Base-by-base conservation (phyloP, 805 yeast species). In the Candida ulmi region DNA sequence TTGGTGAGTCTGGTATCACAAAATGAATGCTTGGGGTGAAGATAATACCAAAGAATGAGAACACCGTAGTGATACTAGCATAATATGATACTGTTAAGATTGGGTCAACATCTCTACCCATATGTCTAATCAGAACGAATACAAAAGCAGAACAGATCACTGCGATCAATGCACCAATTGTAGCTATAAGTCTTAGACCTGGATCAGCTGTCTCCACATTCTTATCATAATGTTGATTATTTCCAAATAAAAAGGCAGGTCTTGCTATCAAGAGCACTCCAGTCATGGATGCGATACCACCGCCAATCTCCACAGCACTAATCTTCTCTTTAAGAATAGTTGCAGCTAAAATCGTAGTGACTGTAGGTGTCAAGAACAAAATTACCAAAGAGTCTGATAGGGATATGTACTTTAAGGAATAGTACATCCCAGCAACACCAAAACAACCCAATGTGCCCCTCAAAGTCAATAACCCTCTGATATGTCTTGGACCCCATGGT, bases 201-300 rank as follows among this genome's bases (percentile, higher is more conserved):
- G 81, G 68, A 23, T 74, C 68, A 12, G 70, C 51, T 13, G 80
- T 63, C 47, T 77, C 85, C 13, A 68, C 61, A 5, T 62, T 44
- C 17, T 65, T 68, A 39, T 60, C 61, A 16, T 30, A 42, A 23
- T 35, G 45, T 6, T 36, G 61, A 1, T 65, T 60, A 3, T 37
- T 36, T 8, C 82, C 81, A 50, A 84, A 78, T 28, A 86, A 47
- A 44, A 82, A 83, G 11, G 75, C 62, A 1, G 96, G 96, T 50
- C 83, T 74, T 1, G 95, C 88, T 44, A 88, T 81, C 15, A 87
- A 56, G 0, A 86, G 40, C 2, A 88, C 95, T 2, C 95, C 95
- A 2, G 65, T 47, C 18, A 87, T 63, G 2, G 95, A 83, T 7
- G 76, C 52, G 0, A 75, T 8, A 2, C 86, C 80, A 30, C 91